Conservation (phyloP, 768 basidiomycete species). For the Suillus lakei region DNA sequence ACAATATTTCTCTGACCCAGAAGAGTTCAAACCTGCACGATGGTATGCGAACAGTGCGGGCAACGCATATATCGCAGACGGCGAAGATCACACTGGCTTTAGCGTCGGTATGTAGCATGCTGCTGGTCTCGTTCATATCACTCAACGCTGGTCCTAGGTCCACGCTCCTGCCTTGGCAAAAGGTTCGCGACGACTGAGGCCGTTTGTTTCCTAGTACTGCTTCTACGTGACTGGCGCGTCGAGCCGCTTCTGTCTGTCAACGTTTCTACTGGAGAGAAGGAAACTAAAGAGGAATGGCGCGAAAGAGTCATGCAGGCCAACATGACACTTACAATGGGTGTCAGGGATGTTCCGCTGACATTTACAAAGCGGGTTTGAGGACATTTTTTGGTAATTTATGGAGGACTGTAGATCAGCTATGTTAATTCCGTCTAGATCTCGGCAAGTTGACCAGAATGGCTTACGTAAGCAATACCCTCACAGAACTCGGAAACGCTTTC, state of each 20-base stretch:
- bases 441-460: too few species aligned
- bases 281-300: conserved; percentile 29
- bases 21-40: conserved; percentile 40
- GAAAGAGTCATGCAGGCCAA: conserved; percentile 24
- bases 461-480: too few species aligned
- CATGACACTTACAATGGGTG: conserved; percentile 18
- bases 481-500: too few species aligned
- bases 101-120: conserved; percentile 22
- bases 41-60: conserved; percentile 35
- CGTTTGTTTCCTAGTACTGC: conserved; percentile 54
- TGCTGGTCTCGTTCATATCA: background rate
- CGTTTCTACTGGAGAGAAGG: conserved; percentile 14
- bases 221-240: conserved; percentile 58
- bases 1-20: conserved; percentile 41
- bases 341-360: conserved; percentile 27
- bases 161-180: conserved; percentile 56
- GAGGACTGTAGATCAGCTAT: background rate
- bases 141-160: conserved; percentile 37
- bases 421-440: too few species aligned
- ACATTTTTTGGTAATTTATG: background rate
- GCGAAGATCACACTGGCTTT: conserved; percentile 29
- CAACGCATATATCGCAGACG: conserved; percentile 13
- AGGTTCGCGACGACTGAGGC: conserved; percentile 59
- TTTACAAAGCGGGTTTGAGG: conserved; percentile 21
- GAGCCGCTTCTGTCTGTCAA: conserved; percentile 44